phyloP scores from a whole-genome alignment of 257 asterid species.

The Leptodermis oblonga region DNA sequence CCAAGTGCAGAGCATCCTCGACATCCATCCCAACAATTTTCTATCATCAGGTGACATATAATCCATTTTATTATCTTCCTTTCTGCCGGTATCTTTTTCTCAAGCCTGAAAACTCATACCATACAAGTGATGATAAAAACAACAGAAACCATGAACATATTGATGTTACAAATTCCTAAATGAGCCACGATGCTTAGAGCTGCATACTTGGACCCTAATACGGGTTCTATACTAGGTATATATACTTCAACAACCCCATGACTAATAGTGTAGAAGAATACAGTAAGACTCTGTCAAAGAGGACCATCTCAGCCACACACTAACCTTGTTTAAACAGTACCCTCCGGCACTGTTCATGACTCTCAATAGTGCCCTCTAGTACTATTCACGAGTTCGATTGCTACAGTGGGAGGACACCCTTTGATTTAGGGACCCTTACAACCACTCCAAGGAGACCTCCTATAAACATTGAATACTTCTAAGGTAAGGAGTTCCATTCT shows the following conservation, averaged over 20 bases:
- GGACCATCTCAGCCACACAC: no score
- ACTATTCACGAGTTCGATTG: no score
- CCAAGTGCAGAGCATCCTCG: slow-evolving; percentile 66
- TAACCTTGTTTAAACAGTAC: no score
- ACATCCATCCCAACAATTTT: slow-evolving; percentile 95
- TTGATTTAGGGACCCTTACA: no score
- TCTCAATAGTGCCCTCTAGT: no score
- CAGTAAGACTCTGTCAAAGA: no score
- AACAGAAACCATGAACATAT: neutral
- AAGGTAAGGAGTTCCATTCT: no score
- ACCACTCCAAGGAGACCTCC: no score
- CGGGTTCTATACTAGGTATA: slow-evolving; percentile 70
- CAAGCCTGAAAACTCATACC: slow-evolving; percentile 55
- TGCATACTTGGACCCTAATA: slow-evolving; percentile 89
- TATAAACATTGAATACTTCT: no score
- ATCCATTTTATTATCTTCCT: slow-evolving; percentile 76
- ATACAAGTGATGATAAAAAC: slow-evolving; percentile 17
- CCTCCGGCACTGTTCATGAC: no score
- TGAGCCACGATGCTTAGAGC: slow-evolving; percentile 11
- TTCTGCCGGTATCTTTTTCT: slow-evolving; percentile 88
- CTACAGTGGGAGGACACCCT: no score
- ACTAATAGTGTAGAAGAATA: no score
- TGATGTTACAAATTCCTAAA: neutral
- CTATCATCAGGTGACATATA: slow-evolving; percentile 91
- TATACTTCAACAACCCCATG: slow-evolving; percentile 99